These are phyloP conservation scores for Fusarium sp. DNA, from an alignment of 2,329 filamentous ascomycete genomes.

Conservation along the genomic window DNA sequence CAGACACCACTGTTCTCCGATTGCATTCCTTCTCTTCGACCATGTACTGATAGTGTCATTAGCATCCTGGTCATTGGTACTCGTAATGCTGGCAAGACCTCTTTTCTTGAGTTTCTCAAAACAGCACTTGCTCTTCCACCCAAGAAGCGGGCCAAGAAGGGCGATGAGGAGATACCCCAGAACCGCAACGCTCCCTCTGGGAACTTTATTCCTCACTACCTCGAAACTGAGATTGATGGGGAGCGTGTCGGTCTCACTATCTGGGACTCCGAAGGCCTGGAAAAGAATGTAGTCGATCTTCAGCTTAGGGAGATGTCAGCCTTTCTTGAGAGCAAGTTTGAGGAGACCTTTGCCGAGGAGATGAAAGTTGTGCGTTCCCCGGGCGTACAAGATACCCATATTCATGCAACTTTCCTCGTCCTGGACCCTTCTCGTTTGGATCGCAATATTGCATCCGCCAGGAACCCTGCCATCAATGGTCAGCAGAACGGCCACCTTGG, in stretches of 20 bases:
- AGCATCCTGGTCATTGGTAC: constrained; percentile 93
- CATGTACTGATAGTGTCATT: constrained; percentile 9
- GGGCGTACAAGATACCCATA: constrained; percentile 93
- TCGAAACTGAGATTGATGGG: constrained; percentile 93
- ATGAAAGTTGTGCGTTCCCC: constrained; percentile 96
- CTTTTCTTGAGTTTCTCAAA: constrained; percentile 95
- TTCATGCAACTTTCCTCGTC: constrained; percentile 93
- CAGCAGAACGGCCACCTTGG: constrained; percentile 56
- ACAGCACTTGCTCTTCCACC: constrained; percentile 83
- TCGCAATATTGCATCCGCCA: constrained; percentile 76
- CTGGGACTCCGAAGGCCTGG: constrained; percentile 95
- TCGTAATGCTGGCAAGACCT: constrained; percentile 90
- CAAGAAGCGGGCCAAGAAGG: constrained; percentile 72
- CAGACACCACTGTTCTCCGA: neutral
- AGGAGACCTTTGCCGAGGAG: constrained; percentile 96
- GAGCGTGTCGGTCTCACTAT: constrained; percentile 92
- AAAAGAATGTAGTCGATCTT: constrained; percentile 94
- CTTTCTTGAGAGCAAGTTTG: constrained; percentile 97
- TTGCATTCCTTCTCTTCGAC: neutral
- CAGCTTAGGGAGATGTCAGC: constrained; percentile 90
- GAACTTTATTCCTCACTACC: constrained; percentile 86
- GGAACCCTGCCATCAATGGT: constrained; percentile 62
- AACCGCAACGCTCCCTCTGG: constrained; percentile 63
- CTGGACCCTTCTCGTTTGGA: constrained; percentile 89
- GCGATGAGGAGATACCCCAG: constrained; percentile 67